Percentiles rank a stretch among this genome's conserved stretches.
Conservation (phyloP, 345 rosid genomes). For the Atalantia buxifolia region DNA sequence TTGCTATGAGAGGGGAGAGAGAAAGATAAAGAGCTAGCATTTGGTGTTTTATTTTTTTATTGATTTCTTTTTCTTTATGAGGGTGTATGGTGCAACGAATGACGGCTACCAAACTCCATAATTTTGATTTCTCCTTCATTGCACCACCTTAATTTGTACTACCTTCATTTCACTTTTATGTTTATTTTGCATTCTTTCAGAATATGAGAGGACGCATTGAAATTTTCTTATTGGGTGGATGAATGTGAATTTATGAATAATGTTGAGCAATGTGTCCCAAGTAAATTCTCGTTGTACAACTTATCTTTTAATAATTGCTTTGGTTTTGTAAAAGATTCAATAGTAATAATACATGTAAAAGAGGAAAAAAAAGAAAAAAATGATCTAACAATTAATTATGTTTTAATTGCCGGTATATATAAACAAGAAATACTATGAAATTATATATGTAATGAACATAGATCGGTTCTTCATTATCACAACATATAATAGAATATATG, state of each 20-base stretch:
- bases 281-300: not conserved
- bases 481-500: not conserved
- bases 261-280: not conserved
- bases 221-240: not conserved
- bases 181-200: not conserved
- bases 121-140: not conserved
- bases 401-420: not conserved
- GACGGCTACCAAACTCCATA: slow-evolving; percentile 50
- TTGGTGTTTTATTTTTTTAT: slow-evolving; percentile 14
- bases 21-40: slow-evolving; percentile 10
- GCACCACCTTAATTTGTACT: not conserved
- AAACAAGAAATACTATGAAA: too few species aligned
- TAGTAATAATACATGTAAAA: not conserved
- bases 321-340: not conserved
- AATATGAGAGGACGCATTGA: not conserved
- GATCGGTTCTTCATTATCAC: not conserved
- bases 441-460: not conserved
- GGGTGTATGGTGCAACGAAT: slow-evolving; percentile 28
- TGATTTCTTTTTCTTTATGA: not conserved
- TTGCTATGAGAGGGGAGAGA: slow-evolving; percentile 24
- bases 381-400: not conserved
- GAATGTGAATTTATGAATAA: not conserved
- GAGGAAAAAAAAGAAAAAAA: too few species aligned
- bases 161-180: not conserved
- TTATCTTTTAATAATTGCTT: not conserved